phyloP scores from a whole-genome alignment of 2,329 filamentous ascomycete species.

The Grosmannia huntii region DNA sequence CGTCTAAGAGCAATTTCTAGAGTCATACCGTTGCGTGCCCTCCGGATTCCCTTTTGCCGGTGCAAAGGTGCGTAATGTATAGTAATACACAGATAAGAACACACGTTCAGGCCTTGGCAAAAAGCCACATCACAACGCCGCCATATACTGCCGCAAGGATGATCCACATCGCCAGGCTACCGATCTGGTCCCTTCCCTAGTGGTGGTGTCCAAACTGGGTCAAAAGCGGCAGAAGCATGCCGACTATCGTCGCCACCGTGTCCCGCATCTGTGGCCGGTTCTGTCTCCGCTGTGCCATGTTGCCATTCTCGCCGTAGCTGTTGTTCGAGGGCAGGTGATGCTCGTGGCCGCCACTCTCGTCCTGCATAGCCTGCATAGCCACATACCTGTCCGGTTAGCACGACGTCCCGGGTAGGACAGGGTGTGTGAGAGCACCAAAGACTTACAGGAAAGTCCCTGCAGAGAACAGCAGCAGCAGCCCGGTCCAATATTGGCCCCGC shows the following conservation, averaged over 20 bases:
- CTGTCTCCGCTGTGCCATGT: constrained; percentile 33
- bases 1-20: neutral
- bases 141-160: neutral
- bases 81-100: neutral
- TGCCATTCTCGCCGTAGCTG: constrained; percentile 38
- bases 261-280: constrained; percentile 51
- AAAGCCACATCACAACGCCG: neutral
- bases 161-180: neutral
- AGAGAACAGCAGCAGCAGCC: constrained; percentile 86
- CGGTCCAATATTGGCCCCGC: constrained; percentile 73
- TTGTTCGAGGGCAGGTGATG: constrained; percentile 31
- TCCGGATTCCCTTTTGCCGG: neutral
- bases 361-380: constrained; percentile 97
- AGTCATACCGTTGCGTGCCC: neutral
- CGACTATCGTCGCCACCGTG: constrained; percentile 56
- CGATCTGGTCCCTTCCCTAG: constrained; percentile 14
- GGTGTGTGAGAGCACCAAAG: neutral
- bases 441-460: constrained; percentile 88
- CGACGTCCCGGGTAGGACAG: neutral
- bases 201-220: constrained; percentile 71
- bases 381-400: constrained; percentile 55
- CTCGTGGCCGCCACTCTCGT: constrained; percentile 46
- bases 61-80: neutral
- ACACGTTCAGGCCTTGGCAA: neutral
- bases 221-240: constrained; percentile 66